These are phyloP conservation scores for Aspergillus sp. DNA, from an alignment of 2,329 filamentous ascomycete species.

Conservation along the genomic window DNA sequence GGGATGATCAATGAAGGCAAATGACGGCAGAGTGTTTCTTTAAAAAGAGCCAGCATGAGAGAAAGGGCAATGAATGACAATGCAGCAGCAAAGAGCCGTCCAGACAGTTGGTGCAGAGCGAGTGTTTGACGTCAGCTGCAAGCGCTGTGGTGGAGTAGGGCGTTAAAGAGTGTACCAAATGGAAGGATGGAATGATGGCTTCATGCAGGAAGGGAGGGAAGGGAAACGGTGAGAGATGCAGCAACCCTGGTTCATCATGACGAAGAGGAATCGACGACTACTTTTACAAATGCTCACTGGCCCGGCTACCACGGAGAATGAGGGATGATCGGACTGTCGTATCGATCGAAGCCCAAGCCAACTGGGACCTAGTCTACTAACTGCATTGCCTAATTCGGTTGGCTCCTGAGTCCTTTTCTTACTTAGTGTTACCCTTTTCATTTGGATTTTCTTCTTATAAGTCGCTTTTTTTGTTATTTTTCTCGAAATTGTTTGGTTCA, in stretches of 20 bases:
- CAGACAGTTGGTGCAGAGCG: not conserved
- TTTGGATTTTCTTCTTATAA: too few relatives aligned
- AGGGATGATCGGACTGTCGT: not conserved
- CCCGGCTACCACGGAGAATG: not conserved
- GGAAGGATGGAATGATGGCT: not conserved
- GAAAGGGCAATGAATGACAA: not conserved
- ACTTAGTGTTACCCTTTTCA: too few relatives aligned
- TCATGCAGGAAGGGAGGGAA: not conserved
- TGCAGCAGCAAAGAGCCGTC: not conserved
- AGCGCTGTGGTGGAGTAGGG: not conserved
- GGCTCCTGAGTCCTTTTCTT: not conserved
- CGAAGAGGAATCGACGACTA: not conserved
- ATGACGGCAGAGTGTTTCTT: too few relatives aligned
- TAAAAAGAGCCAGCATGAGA: not conserved
- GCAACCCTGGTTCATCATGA: not conserved
- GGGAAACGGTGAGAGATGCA: not conserved
- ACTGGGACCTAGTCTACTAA: not conserved
- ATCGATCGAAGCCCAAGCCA: not conserved
- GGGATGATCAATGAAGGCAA: not conserved
- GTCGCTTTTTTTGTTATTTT: too few relatives aligned
- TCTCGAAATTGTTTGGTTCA: not conserved
- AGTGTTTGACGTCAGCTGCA: slow-evolving; percentile 3
- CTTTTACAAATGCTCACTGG: not conserved
- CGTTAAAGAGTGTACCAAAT: not conserved
- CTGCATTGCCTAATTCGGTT: not conserved